Base-by-base conservation (phyloP, 1,139 yeast species). In the Lodderomyces orthopsilosis region DNA sequence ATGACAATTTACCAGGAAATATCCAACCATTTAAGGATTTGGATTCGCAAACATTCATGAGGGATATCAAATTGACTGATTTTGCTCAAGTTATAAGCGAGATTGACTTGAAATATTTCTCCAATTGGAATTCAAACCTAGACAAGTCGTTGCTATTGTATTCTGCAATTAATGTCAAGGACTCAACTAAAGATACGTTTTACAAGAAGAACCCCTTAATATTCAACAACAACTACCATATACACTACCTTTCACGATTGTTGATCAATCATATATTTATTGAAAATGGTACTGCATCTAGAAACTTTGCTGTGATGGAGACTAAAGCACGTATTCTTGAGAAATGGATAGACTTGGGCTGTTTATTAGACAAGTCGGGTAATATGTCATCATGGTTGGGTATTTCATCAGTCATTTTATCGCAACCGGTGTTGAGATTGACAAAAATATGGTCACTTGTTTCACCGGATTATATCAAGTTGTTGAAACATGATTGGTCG, bases 331-430 rank as follows among this genome's bases (percentile, higher is more conserved):
- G 77, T 37, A 58, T 90, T 10, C 62, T 91, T 37, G 81, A 83
- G 43, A 85, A 83, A 59, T 93, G 98, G 98, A 86, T 91, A 41
- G 83, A 83, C 50, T 70, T 91, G 39, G 98, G 97, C 4, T 81
- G 87, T 50, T 67, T 75, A 28, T 76, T 91, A 48, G 95, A 89
- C 57, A 80, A 79, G 50, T 69, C 79, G 22, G 98, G 98, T 41
- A 95, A 93, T 58, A 88, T 90, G 93, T 91, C 91, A 0, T 85
- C 95, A 24, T 93, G 98, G 98, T 67, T 89, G 30, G 96, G 96
- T 1, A 83, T 91, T 52, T 90, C 96, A 1, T 83, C 94, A 1
- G 76, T 86, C 1, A 74, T 91, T 2, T 83, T 96, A 55, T 87
- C 96, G 0, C 82, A 85, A 44, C 95, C 97, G 0, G 75, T 91